These are phyloP conservation scores for Salvia hispanica DNA, from an alignment of 257 asterid species.

Conservation along the genomic window DNA sequence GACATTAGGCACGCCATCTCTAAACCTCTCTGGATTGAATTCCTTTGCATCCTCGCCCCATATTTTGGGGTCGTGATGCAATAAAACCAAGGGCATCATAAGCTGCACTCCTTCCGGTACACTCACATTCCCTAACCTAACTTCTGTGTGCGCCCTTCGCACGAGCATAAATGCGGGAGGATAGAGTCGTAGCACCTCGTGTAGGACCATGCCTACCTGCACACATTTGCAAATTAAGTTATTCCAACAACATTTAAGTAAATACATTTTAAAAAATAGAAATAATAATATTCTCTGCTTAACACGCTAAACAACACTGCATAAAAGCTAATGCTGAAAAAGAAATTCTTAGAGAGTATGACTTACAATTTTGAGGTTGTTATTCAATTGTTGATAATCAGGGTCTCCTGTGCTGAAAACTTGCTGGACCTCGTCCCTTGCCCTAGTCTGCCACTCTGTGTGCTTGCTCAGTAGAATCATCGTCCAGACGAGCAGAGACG, in stretches of 20 bases:
- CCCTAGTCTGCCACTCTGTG: constrained; percentile 43
- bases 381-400: constrained; percentile 27
- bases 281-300: no score
- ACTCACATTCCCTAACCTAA: constrained; percentile 28
- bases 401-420: constrained; percentile 30
- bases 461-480: constrained; percentile 41
- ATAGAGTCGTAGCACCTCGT: constrained; percentile 50
- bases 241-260: no score
- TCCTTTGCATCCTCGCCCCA: constrained; percentile 54
- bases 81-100: constrained; percentile 30
- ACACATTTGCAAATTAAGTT: no score
- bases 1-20: constrained; percentile 45
- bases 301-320: no score
- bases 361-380: constrained; percentile 49
- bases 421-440: constrained; percentile 48
- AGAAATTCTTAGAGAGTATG: background rate
- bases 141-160: constrained; percentile 23
- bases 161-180: constrained; percentile 30
- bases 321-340: no score
- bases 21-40: constrained; percentile 49
- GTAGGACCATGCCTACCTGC: constrained; percentile 51
- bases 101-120: constrained; percentile 42
- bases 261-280: no score
- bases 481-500: constrained; percentile 45
- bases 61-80: constrained; percentile 44